Evolutionary conservation across 179 eudicot species (phyloP), one percentile per base, ranked within the genome.

Genomic region (Nepenthes alata): DNA sequence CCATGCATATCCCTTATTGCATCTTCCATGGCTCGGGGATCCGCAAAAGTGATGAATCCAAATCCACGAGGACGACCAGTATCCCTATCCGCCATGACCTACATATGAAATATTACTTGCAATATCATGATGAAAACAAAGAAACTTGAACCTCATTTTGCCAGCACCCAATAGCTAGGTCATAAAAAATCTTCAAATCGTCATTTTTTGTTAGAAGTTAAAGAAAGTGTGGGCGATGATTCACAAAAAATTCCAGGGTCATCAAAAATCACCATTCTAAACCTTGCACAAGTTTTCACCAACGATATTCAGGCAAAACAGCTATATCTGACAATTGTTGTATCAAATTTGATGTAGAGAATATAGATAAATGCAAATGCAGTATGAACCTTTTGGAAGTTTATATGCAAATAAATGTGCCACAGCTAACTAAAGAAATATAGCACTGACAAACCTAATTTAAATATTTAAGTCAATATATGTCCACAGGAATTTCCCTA

Each of bases 11-110:
- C 78, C 54, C 83, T 73, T 57, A 79, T 62, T 9, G 83, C 80
- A 49, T 79, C 81, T 63, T 79, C 81, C 75, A 76, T 70, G 11
- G 65, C 73, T 64, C 78, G 67, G 64, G 78, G 80, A 34, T 73
- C 81, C 38, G 80, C 76, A 53, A 76, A 79, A n/a, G 83, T 79
- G 56, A 79, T 51, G 62, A 79, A 76, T 11, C 80, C 83, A 62
- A 79, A 79, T 57, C 83, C 80, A 37, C 81, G 83, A 56, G 83
- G 83, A 6, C 81, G 80, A 5, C 83, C 83, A 25, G 83, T 76
- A 48, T 76, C 75, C 67, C 81, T 79, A 59, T 79, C 83, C 47
- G 68, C 63, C 83, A 79, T 76, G 48, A 79, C 74, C 83, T 79
- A 61, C 47, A 36, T 37, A 70, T 47, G 6, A 65, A 61, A 55